These are phyloP conservation scores for Leishmania lainsoni DNA, from an alignment of 208 protist species.

Conservation along the genomic window DNA sequence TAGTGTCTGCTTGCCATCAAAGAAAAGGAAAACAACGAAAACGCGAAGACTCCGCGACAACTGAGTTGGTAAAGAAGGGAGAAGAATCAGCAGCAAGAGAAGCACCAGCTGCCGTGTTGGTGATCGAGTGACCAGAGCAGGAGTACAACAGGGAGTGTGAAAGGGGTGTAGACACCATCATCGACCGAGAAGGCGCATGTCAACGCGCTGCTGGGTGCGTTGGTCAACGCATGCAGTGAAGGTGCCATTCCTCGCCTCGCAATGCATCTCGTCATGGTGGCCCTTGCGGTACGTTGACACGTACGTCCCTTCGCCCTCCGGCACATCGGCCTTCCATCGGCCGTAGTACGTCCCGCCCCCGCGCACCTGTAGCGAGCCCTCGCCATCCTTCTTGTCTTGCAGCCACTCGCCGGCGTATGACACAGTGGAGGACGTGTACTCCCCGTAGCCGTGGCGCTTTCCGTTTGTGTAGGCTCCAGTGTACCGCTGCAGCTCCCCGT, in stretches of 20 bases:
- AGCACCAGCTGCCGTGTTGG: background rate
- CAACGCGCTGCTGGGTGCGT: slow-evolving; percentile 21
- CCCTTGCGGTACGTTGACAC: slow-evolving; percentile 14
- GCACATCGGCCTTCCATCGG: slow-evolving; percentile 57
- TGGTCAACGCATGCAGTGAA: slow-evolving; percentile 23
- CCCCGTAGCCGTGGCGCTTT: slow-evolving; percentile 68
- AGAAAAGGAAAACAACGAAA: background rate
- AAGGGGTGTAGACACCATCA: slow-evolving; percentile 1
- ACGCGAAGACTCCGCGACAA: background rate
- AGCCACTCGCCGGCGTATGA: slow-evolving; percentile 82
- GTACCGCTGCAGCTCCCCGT: slow-evolving; percentile 44
- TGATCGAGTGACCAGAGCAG: background rate
- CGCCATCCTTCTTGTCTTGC: slow-evolving; percentile 71
- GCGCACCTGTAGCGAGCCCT: slow-evolving; percentile 49
- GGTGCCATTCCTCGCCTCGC: slow-evolving; percentile 20
- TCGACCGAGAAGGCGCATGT: slow-evolving; percentile 21
- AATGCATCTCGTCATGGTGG: slow-evolving; percentile 24
- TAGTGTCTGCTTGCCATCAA: background rate
- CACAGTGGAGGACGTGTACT: slow-evolving; percentile 49
- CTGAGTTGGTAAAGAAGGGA: too few relatives aligned
- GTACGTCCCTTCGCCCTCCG: slow-evolving; percentile 56
- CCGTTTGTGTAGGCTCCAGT: slow-evolving; percentile 64
- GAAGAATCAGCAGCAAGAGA: background rate
- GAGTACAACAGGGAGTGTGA: background rate
- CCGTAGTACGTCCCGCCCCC: slow-evolving; percentile 46